Base-by-base conservation (phyloP, 192 early-diverging fungal genomes). In the Podila clonocystis region DNA sequence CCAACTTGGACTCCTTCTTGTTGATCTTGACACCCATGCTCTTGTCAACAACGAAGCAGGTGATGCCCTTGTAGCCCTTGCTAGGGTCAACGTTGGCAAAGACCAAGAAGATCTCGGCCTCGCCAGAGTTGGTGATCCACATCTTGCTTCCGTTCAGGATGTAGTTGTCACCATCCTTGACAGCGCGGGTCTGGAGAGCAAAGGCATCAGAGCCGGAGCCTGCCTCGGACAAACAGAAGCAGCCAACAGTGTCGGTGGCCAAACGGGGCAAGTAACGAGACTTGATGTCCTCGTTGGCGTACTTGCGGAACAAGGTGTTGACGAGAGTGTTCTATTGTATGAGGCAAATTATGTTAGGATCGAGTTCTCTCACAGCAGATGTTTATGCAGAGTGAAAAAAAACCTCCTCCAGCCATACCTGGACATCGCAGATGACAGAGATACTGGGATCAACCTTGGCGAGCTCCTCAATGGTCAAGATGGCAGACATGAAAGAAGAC, bases 1-100 rank as follows among this genome's bases (percentile, higher is more conserved):
- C 98, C 55, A 99, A 93, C 91, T 98, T 99, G 67, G 89, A 91
- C 83, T 99, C 97, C 90, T 97, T 99, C 90, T 97, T 98, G 63
- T 92, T 95, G 71, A 99, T 91, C 70, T 91, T 74, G 50, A 99
- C 92, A 61, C 97, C 97, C 93, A 89, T 91, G 31, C 91, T 92
- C 85, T 94, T 94, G 75, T 99, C 97, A 19, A 98, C 94, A 55
- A 97, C 90, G 74, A 99, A 99, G 89, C 95, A 95, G 19, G 97
- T 95, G 82, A 99, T 99, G 61, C 97, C 97, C 88, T 95, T 97
- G 91, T 98, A 97, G 17, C 95, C 95, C 87, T 94, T 91, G 69
- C 89, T 83, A 9, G 95, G 95, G 71, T 97, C 96, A n/a, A 97
- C 91, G 76, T 95, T 98, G 86, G 98, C 98, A 89, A 99, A 99